Conservation (phyloP, 2,329 filamentous ascomycete genomes). For the Davidsoniella australis region DNA sequence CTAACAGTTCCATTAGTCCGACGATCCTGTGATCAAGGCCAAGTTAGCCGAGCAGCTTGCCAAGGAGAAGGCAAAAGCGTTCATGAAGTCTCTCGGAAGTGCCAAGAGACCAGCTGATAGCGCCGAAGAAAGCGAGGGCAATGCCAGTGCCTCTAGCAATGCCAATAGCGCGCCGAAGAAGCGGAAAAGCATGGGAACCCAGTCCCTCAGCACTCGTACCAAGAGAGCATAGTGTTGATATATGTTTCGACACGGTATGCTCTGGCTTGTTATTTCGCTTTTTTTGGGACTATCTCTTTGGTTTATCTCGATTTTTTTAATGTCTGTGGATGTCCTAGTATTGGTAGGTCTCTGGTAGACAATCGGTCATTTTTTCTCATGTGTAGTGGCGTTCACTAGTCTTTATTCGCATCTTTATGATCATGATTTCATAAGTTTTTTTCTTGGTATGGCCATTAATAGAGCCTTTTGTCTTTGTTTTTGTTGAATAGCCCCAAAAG, state of each 20-base stretch:
- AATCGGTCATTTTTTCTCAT: too few species aligned
- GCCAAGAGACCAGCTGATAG: slow-evolving; percentile 20
- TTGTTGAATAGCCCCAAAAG: too few species aligned
- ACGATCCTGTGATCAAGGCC: slow-evolving; percentile 33
- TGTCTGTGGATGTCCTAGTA: background rate
- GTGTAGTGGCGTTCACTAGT: too few species aligned
- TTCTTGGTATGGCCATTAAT: too few species aligned
- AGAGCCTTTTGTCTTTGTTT: too few species aligned
- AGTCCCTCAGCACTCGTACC: slow-evolving; percentile 1
- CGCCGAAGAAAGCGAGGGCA: slow-evolving; percentile 4
- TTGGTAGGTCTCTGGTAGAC: background rate
- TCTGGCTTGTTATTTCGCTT: background rate
- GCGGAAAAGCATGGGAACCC: slow-evolving; percentile 7
- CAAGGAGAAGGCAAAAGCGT: slow-evolving; percentile 35
- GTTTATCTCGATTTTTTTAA: background rate
- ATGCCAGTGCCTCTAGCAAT: background rate
- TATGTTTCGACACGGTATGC: background rate
- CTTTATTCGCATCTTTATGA: too few species aligned
- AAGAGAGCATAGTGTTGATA: background rate
- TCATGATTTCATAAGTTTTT: too few species aligned
- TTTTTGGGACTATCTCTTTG: background rate
- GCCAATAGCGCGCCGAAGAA: slow-evolving; percentile 5
- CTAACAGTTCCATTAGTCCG: slow-evolving; percentile 21
- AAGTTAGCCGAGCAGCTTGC: slow-evolving; percentile 39
- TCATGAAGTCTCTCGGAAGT: slow-evolving; percentile 27